Base-by-base conservation (phyloP, 2,329 filamentous ascomycete genomes). In the Pseudogymnoascus sp. region DNA sequence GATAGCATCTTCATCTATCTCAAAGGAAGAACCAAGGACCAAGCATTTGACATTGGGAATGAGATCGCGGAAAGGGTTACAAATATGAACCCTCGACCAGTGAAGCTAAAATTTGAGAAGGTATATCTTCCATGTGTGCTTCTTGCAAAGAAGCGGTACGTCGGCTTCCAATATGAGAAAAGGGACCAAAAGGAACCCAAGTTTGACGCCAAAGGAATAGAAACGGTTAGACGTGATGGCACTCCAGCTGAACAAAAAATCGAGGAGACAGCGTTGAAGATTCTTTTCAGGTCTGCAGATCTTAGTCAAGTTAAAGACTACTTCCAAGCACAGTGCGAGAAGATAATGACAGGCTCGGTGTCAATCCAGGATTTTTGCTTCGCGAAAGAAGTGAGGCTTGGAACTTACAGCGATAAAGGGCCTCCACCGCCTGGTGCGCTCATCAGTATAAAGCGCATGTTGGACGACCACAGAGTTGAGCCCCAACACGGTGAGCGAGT, bases 71-170 rank as follows among this genome's bases (percentile, higher is more conserved):
- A 88, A 68, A 85, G 86, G 12, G 84, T 99, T 61, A 97, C 94
- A 0, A 82, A 90, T 59, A 87, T 89, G 76, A 99, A 96, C 68
- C 95, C 94, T 2, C 83, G 86, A 1, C 94, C 94, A 0, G 79
- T 99, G 65, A 97, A 96, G 73, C 85, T 99, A 64, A 97, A 97
- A 71, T 96, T 99, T 66, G 94, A 99, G 71, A 99, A 99, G 67
- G 92, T 99, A 1, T 99, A 99, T 72, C 89, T 95, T 64, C 94
- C 95, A 0, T 97, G 92, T 70, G 85, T 97, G 0, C 79, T 99
- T 3, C 80, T 99, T 0, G 91, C 95, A 15, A 99, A 99, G 76
- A 99, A 99, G 71, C 88, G 94, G 60, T 99, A 99, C 67, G 95
- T 97, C 3, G 95, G 95, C 5, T 96, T 96, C 78, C 96, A 96